Conservation (phyloP, 2,329 filamentous ascomycete species). For the Teratosphaeria pseudoeucalypti region DNA sequence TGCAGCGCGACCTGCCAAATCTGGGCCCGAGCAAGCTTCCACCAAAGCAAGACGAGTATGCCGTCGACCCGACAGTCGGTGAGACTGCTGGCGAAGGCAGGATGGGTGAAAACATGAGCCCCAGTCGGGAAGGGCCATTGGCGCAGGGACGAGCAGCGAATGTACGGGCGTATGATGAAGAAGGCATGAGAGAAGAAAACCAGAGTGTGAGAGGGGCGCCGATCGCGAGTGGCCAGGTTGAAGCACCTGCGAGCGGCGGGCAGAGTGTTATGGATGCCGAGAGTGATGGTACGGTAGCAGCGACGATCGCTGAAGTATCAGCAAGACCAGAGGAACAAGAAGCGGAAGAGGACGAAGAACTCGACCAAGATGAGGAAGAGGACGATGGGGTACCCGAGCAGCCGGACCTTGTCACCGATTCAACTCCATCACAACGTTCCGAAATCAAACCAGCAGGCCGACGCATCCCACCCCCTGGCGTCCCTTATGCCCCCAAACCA, state of each 20-base stretch:
- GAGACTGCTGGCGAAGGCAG: slow-evolving; percentile 2
- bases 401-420: not conserved
- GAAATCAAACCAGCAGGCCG: not conserved
- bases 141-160: slow-evolving; percentile 7
- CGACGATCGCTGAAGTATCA: not conserved
- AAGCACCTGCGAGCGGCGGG: not conserved
- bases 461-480: not conserved
- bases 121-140: slow-evolving; percentile 12
- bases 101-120: slow-evolving; percentile 15
- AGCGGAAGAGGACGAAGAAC: not conserved
- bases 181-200: not conserved
- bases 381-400: not conserved
- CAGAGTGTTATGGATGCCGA: not conserved
- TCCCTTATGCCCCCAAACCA: not conserved
- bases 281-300: not conserved
- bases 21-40: slow-evolving; percentile 4
- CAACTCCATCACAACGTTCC: not conserved
- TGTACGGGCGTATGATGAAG: not conserved
- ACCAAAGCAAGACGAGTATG: slow-evolving; percentile 4
- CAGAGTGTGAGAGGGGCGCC: not conserved
- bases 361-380: not conserved
- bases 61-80: not conserved
- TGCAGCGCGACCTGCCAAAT: slow-evolving; percentile 11
- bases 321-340: slow-evolving; percentile 1
- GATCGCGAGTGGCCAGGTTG: not conserved